A percentile compares a stretch with the other conserved stretches of the same genome.
Evolutionary conservation across 2,329 filamentous ascomycete species (phyloP).

Genomic region (Ceratocystis huliohia): DNA sequence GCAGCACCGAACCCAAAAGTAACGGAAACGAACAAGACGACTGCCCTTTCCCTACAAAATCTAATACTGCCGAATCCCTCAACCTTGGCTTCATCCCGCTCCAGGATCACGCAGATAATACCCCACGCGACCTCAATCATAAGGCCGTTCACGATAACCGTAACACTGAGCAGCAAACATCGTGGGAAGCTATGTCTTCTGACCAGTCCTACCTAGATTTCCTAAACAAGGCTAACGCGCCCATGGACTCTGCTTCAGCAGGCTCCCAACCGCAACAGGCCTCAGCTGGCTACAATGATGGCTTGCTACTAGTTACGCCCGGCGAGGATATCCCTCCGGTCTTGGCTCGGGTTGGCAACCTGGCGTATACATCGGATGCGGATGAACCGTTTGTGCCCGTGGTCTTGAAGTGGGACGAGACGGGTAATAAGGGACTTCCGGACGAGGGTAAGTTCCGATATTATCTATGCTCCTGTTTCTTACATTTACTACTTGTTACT

Average conservation of each 20-base stretch:
- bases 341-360: constrained; percentile 42
- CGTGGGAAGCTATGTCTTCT: constrained; percentile 43
- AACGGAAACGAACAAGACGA: background rate
- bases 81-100: constrained; percentile 3
- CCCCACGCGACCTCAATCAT: background rate
- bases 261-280: constrained; percentile 11
- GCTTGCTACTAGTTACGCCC: constrained; percentile 41
- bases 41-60: background rate
- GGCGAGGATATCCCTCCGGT: constrained; percentile 47
- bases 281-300: constrained; percentile 22
- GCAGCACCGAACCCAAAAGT: background rate
- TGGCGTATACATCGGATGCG: constrained; percentile 63
- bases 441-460: constrained; percentile 42
- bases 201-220: constrained; percentile 79
- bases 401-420: constrained; percentile 47
- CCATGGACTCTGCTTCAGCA: constrained; percentile 35
- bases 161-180: constrained; percentile 11
- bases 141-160: constrained; percentile 3
- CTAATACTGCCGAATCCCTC: background rate
- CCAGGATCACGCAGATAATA: background rate
- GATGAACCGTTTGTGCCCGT: constrained; percentile 79
- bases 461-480: background rate
- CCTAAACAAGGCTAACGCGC: constrained; percentile 73
- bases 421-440: constrained; percentile 39
- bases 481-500: background rate